A percentile compares a stretch with the other conserved stretches of the same genome.
phyloP scores from a whole-genome alignment of 2,329 filamentous ascomycete species.

The Alternaria gansuensis region DNA sequence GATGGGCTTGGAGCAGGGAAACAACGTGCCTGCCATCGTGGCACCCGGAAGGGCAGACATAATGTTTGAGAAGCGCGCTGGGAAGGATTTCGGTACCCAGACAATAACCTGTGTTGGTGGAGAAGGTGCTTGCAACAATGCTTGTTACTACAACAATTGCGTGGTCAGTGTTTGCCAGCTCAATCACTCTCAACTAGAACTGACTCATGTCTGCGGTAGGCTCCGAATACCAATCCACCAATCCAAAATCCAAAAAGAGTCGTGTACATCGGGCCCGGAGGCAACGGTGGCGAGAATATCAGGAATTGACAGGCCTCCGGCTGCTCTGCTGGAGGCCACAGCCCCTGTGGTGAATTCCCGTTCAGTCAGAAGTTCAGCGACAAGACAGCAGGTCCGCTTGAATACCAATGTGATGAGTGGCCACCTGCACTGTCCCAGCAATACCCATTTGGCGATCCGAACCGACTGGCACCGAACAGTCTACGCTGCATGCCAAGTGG shows the following conservation, averaged over 20 bases:
- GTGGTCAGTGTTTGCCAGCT: slow-evolving; percentile 6
- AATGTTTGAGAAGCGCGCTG: too few relatives aligned
- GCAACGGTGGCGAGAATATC: slow-evolving; percentile 6
- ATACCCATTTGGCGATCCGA: slow-evolving; percentile 2
- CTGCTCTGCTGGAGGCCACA: slow-evolving; percentile 14
- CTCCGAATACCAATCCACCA: background rate
- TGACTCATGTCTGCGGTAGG: slow-evolving; percentile 3
- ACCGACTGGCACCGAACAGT: slow-evolving; percentile 11
- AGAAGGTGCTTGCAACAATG: slow-evolving; percentile 30
- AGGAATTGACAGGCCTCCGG: slow-evolving; percentile 22
- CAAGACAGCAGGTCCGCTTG: background rate
- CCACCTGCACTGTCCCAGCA: slow-evolving; percentile 22
- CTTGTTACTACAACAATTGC: slow-evolving; percentile 29
- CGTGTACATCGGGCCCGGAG: slow-evolving; percentile 18
- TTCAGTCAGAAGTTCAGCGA: slow-evolving; percentile 27
- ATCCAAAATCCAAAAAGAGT: slow-evolving; percentile 21
- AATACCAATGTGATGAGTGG: slow-evolving; percentile 25
- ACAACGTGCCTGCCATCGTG: too few relatives aligned
- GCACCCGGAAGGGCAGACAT: too few relatives aligned
- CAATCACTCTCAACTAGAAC: slow-evolving; percentile 4
- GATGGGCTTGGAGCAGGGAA: too few relatives aligned
- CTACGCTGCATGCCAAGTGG: slow-evolving; percentile 17
- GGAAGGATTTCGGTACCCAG: slow-evolving; percentile 20
- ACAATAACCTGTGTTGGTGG: slow-evolving; percentile 16
- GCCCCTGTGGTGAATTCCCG: slow-evolving; percentile 15